Percentiles rank a stretch among this genome's conserved stretches.
Evolutionary conservation across 495 filamentous ascomycete genomes (phyloP).

Genomic region (Penicillium subrubescens): DNA sequence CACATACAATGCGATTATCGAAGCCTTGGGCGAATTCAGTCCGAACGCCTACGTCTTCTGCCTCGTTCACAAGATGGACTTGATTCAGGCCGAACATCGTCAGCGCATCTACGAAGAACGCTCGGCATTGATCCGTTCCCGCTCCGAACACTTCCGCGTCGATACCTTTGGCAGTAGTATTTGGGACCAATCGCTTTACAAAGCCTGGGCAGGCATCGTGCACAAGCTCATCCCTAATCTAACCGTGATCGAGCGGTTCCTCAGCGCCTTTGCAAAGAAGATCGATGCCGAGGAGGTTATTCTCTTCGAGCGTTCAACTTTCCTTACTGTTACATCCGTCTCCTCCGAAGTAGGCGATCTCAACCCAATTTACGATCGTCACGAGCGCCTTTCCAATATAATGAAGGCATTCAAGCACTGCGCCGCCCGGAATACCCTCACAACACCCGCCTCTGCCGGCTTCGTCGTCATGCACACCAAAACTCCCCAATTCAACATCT

Average conservation of each 20-base stretch:
- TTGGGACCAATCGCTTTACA: slow-evolving; percentile 98
- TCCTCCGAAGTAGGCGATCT: slow-evolving; percentile 67
- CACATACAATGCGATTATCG: slow-evolving; percentile 83
- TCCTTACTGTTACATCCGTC: slow-evolving; percentile 88
- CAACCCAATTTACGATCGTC: slow-evolving; percentile 89
- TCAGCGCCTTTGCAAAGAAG: slow-evolving; percentile 73
- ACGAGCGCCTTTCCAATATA: slow-evolving; percentile 93
- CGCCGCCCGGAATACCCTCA: slow-evolving; percentile 59
- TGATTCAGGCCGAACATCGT: slow-evolving; percentile 79
- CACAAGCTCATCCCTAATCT: slow-evolving; percentile 95
- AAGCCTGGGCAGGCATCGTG: slow-evolving; percentile 96
- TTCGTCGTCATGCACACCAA: slow-evolving; percentile 70
- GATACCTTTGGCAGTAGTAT: slow-evolving; percentile 90
- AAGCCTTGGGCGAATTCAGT: slow-evolving; percentile 81
- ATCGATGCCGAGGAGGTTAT: slow-evolving; percentile 93
- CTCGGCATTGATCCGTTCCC: slow-evolving; percentile 68
- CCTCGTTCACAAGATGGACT: slow-evolving; percentile 97
- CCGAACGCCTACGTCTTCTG: slow-evolving; percentile 85
- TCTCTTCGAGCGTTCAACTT: slow-evolving; percentile 93
- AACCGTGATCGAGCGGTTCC: slow-evolving; percentile 80
- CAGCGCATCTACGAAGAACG: slow-evolving; percentile 81
- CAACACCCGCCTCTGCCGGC: slow-evolving; percentile 54
- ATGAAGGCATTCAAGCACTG: slow-evolving; percentile 96
- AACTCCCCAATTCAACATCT: slow-evolving; percentile 80
- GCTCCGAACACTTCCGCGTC: slow-evolving; percentile 70